A percentile compares a stretch with the other conserved stretches of the same genome.
Evolutionary conservation across 768 basidiomycete species (phyloP).

Genomic region (Paxillus ammoniavirescens): DNA sequence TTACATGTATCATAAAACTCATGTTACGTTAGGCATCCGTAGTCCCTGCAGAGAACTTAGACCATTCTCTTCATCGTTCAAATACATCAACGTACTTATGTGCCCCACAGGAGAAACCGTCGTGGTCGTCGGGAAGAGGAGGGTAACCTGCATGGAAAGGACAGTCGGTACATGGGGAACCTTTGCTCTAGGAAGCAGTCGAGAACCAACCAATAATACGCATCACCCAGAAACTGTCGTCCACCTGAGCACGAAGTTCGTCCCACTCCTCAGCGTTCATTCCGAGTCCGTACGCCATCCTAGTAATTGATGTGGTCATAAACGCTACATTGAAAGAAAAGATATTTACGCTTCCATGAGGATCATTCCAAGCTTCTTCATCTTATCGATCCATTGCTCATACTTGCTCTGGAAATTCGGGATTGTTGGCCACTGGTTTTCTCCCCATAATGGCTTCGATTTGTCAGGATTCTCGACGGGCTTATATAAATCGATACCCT

Average conservation of each 20-base stretch:
- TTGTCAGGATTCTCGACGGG: slow-evolving; percentile 71
- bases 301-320: slow-evolving; percentile 26
- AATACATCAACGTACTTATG: slow-evolving; percentile 59
- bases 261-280: slow-evolving; percentile 70
- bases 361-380: slow-evolving; percentile 77
- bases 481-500: slow-evolving; percentile 80
- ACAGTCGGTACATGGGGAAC: neutral
- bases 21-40: slow-evolving; percentile 83
- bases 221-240: slow-evolving; percentile 91
- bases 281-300: slow-evolving; percentile 81
- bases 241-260: slow-evolving; percentile 63
- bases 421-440: slow-evolving; percentile 82
- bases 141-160: slow-evolving; percentile 66
- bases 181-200: neutral
- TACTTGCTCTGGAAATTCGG: slow-evolving; percentile 60
- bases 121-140: slow-evolving; percentile 72
- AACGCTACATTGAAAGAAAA: neutral
- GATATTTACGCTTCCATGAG: slow-evolving; percentile 80
- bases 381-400: slow-evolving; percentile 78
- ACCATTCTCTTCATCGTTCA: neutral
- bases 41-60: slow-evolving; percentile 55
- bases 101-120: slow-evolving; percentile 87
- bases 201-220: slow-evolving; percentile 63
- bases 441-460: slow-evolving; percentile 72
- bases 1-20: neutral